Evolutionary conservation across 1,284 basidiomycete species (phyloP), one percentile per base, ranked within the genome.

Genomic region (Ceratobasidium sp.): DNA sequence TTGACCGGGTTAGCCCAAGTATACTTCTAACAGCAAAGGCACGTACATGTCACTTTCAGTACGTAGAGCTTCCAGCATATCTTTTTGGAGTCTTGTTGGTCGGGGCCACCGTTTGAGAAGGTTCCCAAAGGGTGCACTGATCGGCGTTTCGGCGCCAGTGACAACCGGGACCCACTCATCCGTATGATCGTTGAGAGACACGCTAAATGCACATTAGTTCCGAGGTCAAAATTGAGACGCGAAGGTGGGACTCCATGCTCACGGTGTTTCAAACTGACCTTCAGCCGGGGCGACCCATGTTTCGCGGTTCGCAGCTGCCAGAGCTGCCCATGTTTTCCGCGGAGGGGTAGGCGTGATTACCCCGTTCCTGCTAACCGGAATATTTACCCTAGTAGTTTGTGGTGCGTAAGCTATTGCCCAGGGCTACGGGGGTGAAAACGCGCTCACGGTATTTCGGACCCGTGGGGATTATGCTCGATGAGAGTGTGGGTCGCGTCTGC

Each of bases 81-180:
- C 27, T 8, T 58, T 37, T 29, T 69, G 66, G 14, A 69, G 51
- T 39, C 14, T 31, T 14, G 66, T 69, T 6, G 66, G 66, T 31
- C 19, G 53, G 11, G 54, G 13, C 64, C 64, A 66, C 11, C 48
- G 46, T 5, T 39, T 51, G 11, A 34, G 51, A 16, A 66, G 64
- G 22, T 66, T 66, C 48, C 54, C 19, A n/a, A 66, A 54, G 19
- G 64, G 64, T 1, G 48, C 31, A 29, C 48, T 31, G 9, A 27
- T 37, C 5, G 59, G 59, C 1, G 31, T 41, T 61, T 61, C 59
- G 3, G n/a, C 37, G 19, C 59, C 54, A 13, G 29, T 56, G 54
- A 1, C 8, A 19, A 8, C 9, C 19, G 29, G 27, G 11, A 8
- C 54, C 54, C 7, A 56, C 0, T 34, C 27, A 29, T 14, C 54